Percentiles rank a stretch among this genome's conserved stretches.
phyloP scores from a whole-genome alignment of 139 green algal species.

The Tetradesmus lagerheimii region DNA sequence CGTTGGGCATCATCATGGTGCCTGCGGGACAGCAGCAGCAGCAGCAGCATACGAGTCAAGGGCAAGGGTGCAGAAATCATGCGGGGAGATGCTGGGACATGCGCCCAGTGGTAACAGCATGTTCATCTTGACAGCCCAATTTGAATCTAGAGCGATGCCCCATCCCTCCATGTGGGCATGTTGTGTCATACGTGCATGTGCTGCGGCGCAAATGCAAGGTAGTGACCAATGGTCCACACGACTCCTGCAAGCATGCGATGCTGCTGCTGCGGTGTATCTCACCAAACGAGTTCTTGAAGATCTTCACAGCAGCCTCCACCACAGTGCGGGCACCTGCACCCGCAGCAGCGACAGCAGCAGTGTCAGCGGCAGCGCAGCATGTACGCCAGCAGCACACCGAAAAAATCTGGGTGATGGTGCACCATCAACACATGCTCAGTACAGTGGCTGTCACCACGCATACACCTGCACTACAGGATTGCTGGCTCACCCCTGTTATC shows the following conservation, averaged over 20 bases:
- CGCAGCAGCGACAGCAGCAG: background rate
- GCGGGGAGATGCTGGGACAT: too few species aligned
- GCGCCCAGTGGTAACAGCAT: background rate
- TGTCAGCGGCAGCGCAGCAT: background rate
- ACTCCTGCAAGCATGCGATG: background rate
- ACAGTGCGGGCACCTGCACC: constrained; percentile 54
- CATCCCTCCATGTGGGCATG: background rate
- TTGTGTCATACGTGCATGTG: too few species aligned
- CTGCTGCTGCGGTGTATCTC: background rate
- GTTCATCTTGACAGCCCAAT: too few species aligned
- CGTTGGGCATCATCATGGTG: constrained; percentile 72
- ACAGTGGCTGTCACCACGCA: background rate
- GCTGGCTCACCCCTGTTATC: constrained; percentile 11
- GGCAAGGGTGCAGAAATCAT: too few species aligned
- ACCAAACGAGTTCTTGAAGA: constrained; percentile 71
- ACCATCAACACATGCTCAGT: constrained; percentile 2
- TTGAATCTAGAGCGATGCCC: too few species aligned
- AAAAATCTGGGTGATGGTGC: constrained; percentile 38
- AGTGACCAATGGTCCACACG: too few species aligned
- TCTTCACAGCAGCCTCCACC: constrained; percentile 56
- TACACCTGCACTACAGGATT: background rate
- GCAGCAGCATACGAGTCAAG: too few species aligned
- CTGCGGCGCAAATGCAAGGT: too few species aligned
- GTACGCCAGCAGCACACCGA: too few species aligned
- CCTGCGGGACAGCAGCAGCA: constrained; percentile 48